Percentiles rank a stretch among this genome's conserved stretches.
phyloP scores from a whole-genome alignment of 2,329 filamentous ascomycete species.

The Clarireedia paspali region DNA sequence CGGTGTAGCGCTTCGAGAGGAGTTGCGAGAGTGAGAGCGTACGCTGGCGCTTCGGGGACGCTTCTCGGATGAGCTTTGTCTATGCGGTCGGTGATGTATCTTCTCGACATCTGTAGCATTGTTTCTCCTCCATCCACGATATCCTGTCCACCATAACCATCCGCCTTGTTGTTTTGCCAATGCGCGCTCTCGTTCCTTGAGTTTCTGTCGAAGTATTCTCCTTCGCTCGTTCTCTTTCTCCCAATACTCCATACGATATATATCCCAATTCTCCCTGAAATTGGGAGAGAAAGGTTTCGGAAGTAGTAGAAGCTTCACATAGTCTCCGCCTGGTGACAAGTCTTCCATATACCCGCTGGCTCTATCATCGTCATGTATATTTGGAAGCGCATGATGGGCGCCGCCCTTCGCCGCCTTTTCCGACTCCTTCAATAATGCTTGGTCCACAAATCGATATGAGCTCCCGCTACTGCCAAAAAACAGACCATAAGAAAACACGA shows the following conservation, averaged over 20 bases:
- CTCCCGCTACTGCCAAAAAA: constrained; percentile 62
- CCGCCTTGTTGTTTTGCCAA: constrained; percentile 60
- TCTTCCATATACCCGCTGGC: constrained; percentile 75
- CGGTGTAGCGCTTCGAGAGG: constrained; percentile 31
- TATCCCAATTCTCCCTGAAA: constrained; percentile 95
- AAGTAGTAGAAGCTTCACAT: constrained; percentile 81
- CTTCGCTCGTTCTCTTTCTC: constrained; percentile 91
- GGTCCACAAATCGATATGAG: constrained; percentile 71
- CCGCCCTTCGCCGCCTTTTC: constrained; percentile 49
- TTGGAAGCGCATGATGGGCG: constrained; percentile 32
- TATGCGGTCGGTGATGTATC: constrained; percentile 21
- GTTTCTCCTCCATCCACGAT: constrained; percentile 43
- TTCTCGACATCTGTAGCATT: constrained; percentile 27
- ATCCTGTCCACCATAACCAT: constrained; percentile 83
- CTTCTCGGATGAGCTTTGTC: constrained; percentile 17
- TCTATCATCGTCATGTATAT: constrained; percentile 49
- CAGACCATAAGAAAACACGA: constrained; percentile 69
- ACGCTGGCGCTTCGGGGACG: constrained; percentile 25
- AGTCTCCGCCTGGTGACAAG: constrained; percentile 80
- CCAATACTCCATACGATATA: constrained; percentile 93
- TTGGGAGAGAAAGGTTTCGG: constrained; percentile 93
- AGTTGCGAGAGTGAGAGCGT: constrained; percentile 28
- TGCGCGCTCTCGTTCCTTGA: constrained; percentile 61
- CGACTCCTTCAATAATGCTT: constrained; percentile 49
- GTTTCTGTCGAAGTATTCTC: constrained; percentile 59